Evolutionary conservation across 225 moss, liverwort and hornwort genomes (phyloP).

Genomic region (Neckera pumila): DNA sequence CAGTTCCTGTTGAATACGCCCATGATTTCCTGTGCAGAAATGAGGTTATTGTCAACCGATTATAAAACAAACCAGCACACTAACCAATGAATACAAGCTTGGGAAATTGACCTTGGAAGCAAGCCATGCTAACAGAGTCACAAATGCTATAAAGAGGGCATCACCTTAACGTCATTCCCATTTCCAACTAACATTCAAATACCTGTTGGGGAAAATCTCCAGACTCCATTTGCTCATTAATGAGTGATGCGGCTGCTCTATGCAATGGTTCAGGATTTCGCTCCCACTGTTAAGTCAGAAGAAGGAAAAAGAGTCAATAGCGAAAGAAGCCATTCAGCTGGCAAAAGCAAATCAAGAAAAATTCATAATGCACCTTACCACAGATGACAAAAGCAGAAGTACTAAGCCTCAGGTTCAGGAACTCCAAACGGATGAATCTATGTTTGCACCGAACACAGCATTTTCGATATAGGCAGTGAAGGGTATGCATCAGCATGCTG

Average conservation of each 20-base stretch:
- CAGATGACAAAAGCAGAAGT: neutral
- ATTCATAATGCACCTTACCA: neutral
- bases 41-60: neutral
- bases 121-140: neutral
- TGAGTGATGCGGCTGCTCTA: constrained; percentile 63
- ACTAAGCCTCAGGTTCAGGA: neutral
- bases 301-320: neutral
- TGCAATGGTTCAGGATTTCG: constrained; percentile 84
- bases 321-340: neutral
- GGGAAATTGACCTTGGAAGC: neutral
- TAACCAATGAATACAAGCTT: neutral
- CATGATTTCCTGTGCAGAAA: constrained; percentile 64
- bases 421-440: neutral
- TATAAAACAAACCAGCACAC: neutral
- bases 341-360: neutral
- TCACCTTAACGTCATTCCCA: neutral
- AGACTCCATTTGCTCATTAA: constrained; percentile 65
- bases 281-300: constrained; percentile 20
- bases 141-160: neutral
- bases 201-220: constrained; percentile 99
- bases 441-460: neutral
- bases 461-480: neutral
- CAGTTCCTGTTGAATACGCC: constrained; percentile 96
- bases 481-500: neutral
- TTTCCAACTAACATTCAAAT: neutral